These are phyloP conservation scores for Nicotiana undulata DNA, from an alignment of 257 asterid species.

Conservation along the genomic window DNA sequence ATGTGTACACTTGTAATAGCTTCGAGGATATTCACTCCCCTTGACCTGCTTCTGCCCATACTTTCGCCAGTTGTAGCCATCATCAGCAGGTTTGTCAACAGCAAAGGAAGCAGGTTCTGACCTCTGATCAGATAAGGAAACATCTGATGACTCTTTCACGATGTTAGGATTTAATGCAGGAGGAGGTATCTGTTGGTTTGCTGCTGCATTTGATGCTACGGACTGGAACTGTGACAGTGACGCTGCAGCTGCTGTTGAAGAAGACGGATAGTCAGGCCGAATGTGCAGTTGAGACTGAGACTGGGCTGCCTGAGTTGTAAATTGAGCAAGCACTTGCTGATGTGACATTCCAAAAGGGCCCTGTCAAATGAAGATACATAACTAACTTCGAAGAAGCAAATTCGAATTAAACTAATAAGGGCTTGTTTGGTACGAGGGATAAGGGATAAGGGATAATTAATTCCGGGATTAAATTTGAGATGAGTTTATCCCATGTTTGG, in stretches of 20 bases:
- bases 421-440: no score
- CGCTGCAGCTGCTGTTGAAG: slow-evolving; percentile 25
- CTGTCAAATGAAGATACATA: slow-evolving; percentile 25
- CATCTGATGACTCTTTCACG: slow-evolving; percentile 29
- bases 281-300: slow-evolving; percentile 31
- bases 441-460: no score
- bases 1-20: slow-evolving; percentile 65
- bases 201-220: slow-evolving; percentile 12
- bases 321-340: slow-evolving; percentile 51
- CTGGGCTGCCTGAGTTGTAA: slow-evolving; percentile 40
- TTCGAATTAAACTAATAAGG: not conserved
- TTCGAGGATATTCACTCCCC: slow-evolving; percentile 53
- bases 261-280: slow-evolving; percentile 31
- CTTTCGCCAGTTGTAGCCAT: slow-evolving; percentile 51
- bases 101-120: slow-evolving; percentile 28
- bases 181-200: slow-evolving; percentile 26
- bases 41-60: slow-evolving; percentile 56
- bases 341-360: slow-evolving; percentile 46
- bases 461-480: no score
- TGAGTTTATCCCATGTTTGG: no score
- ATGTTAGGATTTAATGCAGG: slow-evolving; percentile 15
- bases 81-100: slow-evolving; percentile 53
- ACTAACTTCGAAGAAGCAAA: slow-evolving; percentile 5
- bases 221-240: slow-evolving; percentile 22
- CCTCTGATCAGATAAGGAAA: slow-evolving; percentile 37